phyloP scores from a whole-genome alignment of 257 asterid genomes.

The Paulownia fortunei region DNA sequence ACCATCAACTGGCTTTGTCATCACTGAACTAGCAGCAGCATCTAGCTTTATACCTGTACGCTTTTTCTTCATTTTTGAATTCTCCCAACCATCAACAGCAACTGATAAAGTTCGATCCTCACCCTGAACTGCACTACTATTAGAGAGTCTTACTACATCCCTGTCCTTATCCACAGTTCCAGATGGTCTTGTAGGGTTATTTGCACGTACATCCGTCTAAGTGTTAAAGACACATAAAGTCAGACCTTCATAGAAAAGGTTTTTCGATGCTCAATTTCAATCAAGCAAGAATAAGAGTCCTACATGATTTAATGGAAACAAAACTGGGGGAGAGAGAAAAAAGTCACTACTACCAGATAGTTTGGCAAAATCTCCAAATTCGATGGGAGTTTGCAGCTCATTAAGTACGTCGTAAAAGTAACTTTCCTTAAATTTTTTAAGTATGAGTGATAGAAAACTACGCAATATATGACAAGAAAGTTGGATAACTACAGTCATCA shows the following conservation, averaged over 20 bases:
- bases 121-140: conserved; percentile 56
- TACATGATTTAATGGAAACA: conserved; percentile 23
- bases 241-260: conserved; percentile 32
- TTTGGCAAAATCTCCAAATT: conserved; percentile 27
- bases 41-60: conserved; percentile 91
- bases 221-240: conserved; percentile 36
- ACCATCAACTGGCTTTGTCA: conserved; percentile 65
- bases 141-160: conserved; percentile 66
- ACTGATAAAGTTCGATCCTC: conserved; percentile 67
- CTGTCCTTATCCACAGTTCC: conserved; percentile 71
- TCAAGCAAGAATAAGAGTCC: conserved; percentile 22
- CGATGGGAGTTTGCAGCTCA: conserved; percentile 18
- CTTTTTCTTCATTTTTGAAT: conserved; percentile 87
- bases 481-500: neutral
- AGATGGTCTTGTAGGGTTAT: conserved; percentile 60
- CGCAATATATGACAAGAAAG: conserved; percentile 6
- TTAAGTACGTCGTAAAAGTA: neutral
- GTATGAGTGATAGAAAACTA: neutral
- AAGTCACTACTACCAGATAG: conserved; percentile 10
- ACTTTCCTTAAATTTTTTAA: neutral
- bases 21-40: conserved; percentile 49
- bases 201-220: conserved; percentile 71
- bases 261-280: conserved; percentile 17
- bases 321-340: conserved; percentile 20
- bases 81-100: conserved; percentile 91